Base-by-base conservation (phyloP, 1,284 basidiomycete species). In the Violaceomyces palustris region DNA sequence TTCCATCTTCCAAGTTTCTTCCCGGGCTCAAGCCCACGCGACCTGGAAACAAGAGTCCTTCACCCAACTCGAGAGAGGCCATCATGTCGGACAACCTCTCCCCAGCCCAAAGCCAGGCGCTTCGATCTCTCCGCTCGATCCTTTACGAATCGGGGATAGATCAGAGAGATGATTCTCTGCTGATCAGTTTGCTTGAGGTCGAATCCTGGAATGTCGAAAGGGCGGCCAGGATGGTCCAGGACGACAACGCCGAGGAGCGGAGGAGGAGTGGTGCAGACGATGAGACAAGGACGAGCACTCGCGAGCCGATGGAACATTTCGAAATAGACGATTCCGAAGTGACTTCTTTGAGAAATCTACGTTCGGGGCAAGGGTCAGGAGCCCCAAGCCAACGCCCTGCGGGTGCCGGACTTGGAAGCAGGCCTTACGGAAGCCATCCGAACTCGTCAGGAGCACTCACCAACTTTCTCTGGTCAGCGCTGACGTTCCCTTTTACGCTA, bases 401-500 rank as follows among this genome's bases (percentile, higher is more conserved):
- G 14, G 45, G 53, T 12, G 51, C 51, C 14, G 53, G 59, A 31
- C 35, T 53, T 29, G n/a, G n/a, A n/a, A n/a, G n/a, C n/a, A n/a
- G n/a, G n/a, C n/a, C n/a, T n/a, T n/a, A n/a, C n/a, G n/a, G n/a
- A n/a, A n/a, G n/a, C n/a, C n/a, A n/a, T n/a, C n/a, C n/a, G n/a
- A n/a, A n/a, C n/a, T n/a, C n/a, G n/a, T n/a, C n/a, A n/a, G n/a
- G n/a, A n/a, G n/a, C n/a, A n/a, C n/a, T n/a, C n/a, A n/a, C n/a
- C n/a, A n/a, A n/a, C n/a, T n/a, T 57, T 27, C 51, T 63, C 21
- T 59, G 53, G 52, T 46, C 56, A 3, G 47, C 54, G 12, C 24
- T 63, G 34, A 60, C 52, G 2, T 50, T 63, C 10, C 61, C 61
- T 3, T 44, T 63, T 12, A 56, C 57, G n/a, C 36, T 63, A 10